A percentile compares a stretch with the other conserved stretches of the same genome.
These are phyloP conservation scores for Periconia digitata DNA, from an alignment of 2,329 filamentous ascomycete genomes.

Conservation along the genomic window DNA sequence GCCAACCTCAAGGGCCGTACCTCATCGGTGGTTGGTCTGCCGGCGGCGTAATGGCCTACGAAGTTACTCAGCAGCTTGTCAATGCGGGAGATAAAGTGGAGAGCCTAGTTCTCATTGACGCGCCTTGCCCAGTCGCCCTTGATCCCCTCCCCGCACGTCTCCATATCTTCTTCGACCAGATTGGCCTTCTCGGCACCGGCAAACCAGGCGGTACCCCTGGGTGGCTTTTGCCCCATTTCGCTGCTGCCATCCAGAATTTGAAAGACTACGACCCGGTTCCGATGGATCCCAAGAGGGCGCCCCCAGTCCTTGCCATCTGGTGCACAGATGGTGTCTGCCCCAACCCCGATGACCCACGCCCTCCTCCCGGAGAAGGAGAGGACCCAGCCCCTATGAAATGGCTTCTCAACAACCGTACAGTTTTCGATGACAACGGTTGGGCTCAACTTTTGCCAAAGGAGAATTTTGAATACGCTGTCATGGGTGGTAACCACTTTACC, in stretches of 20 bases:
- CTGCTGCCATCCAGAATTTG: slow-evolving; percentile 66
- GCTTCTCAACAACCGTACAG: slow-evolving; percentile 71
- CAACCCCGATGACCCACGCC: slow-evolving; percentile 64
- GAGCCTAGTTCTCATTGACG: slow-evolving; percentile 55
- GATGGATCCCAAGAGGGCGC: slow-evolving; percentile 60
- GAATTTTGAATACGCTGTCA: slow-evolving; percentile 66
- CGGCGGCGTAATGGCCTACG: slow-evolving; percentile 58
- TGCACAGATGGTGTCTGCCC: slow-evolving; percentile 74
- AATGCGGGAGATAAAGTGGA: slow-evolving; percentile 53
- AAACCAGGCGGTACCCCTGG: slow-evolving; percentile 62
- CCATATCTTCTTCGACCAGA: slow-evolving; percentile 71
- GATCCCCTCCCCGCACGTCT: slow-evolving; percentile 57
- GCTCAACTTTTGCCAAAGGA: slow-evolving; percentile 63
- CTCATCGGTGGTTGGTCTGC: slow-evolving; percentile 59
- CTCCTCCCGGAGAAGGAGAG: slow-evolving; percentile 62
- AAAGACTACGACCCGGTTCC: slow-evolving; percentile 69
- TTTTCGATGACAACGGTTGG: slow-evolving; percentile 72
- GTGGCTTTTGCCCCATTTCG: slow-evolving; percentile 77
- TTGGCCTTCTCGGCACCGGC: slow-evolving; percentile 69
- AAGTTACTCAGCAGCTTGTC: slow-evolving; percentile 52
- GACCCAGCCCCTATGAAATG: slow-evolving; percentile 61
- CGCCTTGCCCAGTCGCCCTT: slow-evolving; percentile 55
- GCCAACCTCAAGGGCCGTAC: slow-evolving; percentile 66
- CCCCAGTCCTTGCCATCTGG: slow-evolving; percentile 68
- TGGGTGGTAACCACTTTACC: slow-evolving; percentile 73